Evolutionary conservation across 2,329 filamentous ascomycete species (phyloP).

Genomic region (Piedraia hortae): DNA sequence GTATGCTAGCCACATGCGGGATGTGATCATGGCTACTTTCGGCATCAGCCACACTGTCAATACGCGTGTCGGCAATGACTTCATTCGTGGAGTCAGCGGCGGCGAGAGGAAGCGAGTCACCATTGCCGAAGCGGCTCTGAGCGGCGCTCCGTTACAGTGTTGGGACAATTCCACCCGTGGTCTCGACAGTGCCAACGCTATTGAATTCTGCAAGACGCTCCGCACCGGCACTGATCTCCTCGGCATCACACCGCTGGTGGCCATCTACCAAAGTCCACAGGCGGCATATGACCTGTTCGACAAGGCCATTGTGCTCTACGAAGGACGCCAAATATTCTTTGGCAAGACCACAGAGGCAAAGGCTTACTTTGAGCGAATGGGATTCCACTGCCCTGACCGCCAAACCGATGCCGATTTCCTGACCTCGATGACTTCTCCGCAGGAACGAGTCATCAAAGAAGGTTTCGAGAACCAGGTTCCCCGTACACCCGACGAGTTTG

Average conservation of each 20-base stretch:
- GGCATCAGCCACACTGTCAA: conserved; percentile 47
- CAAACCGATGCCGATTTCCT: conserved; percentile 53
- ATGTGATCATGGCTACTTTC: conserved; percentile 50
- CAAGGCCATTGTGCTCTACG: conserved; percentile 39
- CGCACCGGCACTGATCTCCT: conserved; percentile 40
- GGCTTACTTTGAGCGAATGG: conserved; percentile 40
- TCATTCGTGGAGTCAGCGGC: conserved; percentile 44
- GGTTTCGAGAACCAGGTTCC: conserved; percentile 21
- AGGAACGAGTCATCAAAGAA: conserved; percentile 19
- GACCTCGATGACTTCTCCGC: conserved; percentile 37
- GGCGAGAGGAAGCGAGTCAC: conserved; percentile 57
- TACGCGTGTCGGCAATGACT: conserved; percentile 49
- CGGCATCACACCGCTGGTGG: conserved; percentile 36
- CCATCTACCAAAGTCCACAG: conserved; percentile 47
- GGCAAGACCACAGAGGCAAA: conserved; percentile 35
- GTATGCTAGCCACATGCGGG: conserved; percentile 35
- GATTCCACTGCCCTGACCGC: conserved; percentile 42
- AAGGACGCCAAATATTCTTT: conserved; percentile 45
- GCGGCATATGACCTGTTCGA: conserved; percentile 42
- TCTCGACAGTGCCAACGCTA: conserved; percentile 46
- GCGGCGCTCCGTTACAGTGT: conserved; percentile 30
- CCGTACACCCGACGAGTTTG: conserved; percentile 23
- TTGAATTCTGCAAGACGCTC: conserved; percentile 47
- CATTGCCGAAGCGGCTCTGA: conserved; percentile 51
- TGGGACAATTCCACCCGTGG: conserved; percentile 61